Percentiles rank a stretch among this genome's conserved stretches.
phyloP scores from a whole-genome alignment of 2,329 filamentous ascomycete genomes.

The Cryoendolithus antarcticus region DNA sequence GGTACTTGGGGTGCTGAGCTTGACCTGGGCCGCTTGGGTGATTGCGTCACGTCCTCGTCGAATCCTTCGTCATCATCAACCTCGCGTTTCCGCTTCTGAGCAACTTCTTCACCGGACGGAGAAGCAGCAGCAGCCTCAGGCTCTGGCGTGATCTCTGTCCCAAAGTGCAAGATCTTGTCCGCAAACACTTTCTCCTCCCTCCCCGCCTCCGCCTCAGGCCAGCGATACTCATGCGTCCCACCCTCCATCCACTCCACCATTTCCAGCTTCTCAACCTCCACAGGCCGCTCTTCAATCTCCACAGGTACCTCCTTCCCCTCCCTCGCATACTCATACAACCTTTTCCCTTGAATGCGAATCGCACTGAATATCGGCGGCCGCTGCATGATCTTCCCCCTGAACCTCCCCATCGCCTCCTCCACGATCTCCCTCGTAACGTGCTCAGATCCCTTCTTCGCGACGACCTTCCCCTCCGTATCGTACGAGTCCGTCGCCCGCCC shows the following conservation, averaged over 20 bases:
- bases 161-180: slow-evolving; percentile 45
- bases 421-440: slow-evolving; percentile 71
- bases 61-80: slow-evolving; percentile 9
- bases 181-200: slow-evolving; percentile 64
- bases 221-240: slow-evolving; percentile 64
- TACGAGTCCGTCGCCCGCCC: slow-evolving; percentile 89
- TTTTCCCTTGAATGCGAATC: slow-evolving; percentile 84
- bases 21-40: slow-evolving; percentile 29
- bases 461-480: slow-evolving; percentile 72
- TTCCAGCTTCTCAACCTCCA: slow-evolving; percentile 67
- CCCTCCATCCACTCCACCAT: slow-evolving; percentile 74
- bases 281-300: slow-evolving; percentile 68
- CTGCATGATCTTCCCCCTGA: slow-evolving; percentile 76
- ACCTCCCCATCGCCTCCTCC: slow-evolving; percentile 60
- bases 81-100: slow-evolving; percentile 19
- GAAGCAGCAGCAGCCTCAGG: slow-evolving; percentile 5
- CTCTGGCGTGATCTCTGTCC: slow-evolving; percentile 21
- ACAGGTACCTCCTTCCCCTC: slow-evolving; percentile 76
- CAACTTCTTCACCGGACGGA: slow-evolving; percentile 5
- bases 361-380: slow-evolving; percentile 88
- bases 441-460: slow-evolving; percentile 61
- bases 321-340: slow-evolving; percentile 88
- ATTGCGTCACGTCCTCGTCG: slow-evolving; percentile 6
- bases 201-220: slow-evolving; percentile 68
- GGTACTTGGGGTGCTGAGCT: slow-evolving; percentile 11